Conservation (phyloP, 345 rosid species). For the Eucalyptus fibrosa region DNA sequence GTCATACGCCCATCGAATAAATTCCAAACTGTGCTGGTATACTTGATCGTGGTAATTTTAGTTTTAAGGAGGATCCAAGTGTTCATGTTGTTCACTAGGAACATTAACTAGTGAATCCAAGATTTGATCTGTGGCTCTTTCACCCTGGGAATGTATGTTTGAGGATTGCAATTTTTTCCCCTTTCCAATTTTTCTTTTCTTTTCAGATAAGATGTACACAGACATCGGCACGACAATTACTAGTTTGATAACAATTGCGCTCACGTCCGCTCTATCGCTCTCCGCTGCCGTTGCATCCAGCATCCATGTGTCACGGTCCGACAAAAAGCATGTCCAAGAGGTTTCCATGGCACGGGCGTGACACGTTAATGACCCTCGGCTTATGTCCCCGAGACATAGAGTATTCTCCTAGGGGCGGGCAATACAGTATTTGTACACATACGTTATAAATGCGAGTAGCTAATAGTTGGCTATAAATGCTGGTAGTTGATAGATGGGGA, state of each 20-base stretch:
- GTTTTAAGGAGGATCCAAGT: neutral
- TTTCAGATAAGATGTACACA: conserved; percentile 20
- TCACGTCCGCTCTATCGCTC: conserved; percentile 58
- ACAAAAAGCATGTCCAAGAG: too few species aligned
- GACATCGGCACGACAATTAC: conserved; percentile 12
- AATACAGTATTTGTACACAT: too few species aligned
- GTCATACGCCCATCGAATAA: neutral
- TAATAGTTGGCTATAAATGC: too few species aligned
- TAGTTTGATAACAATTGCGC: conserved; percentile 40
- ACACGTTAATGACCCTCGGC: too few species aligned
- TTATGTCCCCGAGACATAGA: too few species aligned
- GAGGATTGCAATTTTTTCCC: neutral
- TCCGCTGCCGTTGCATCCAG: conserved; percentile 50
- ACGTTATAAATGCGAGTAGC: too few species aligned
- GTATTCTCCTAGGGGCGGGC: too few species aligned
- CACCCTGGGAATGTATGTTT: neutral
- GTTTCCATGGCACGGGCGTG: too few species aligned
- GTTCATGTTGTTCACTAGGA: neutral
- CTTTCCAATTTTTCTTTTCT: too few species aligned
- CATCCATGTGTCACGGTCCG: conserved; percentile 14
- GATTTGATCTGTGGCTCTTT: neutral
- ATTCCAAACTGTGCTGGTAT: neutral
- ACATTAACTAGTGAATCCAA: neutral
- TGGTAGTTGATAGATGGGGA: too few species aligned
- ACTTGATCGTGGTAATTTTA: neutral